Percentiles rank a stretch among this genome's conserved stretches.
These are phyloP conservation scores for Cunninghamia lanceolata DNA, from an alignment of 75 land plant genomes.

Conservation along the genomic window DNA sequence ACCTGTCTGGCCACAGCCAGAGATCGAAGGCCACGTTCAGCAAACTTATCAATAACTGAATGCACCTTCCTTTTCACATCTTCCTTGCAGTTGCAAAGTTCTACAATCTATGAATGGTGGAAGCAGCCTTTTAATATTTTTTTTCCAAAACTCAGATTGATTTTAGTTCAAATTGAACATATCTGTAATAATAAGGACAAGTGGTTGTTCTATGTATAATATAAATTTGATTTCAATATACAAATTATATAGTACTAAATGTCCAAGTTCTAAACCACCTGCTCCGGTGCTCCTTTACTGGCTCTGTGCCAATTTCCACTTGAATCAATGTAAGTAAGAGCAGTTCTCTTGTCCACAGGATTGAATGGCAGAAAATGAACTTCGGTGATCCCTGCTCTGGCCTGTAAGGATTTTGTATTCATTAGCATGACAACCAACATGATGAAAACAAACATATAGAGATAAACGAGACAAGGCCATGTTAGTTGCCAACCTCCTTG, in stretches of 20 bases:
- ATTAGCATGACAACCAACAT: background rate
- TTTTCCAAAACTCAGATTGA: background rate
- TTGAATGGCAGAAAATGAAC: slow-evolving; percentile 89
- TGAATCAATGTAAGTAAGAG: slow-evolving; percentile 72
- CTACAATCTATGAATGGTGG: slow-evolving; percentile 43
- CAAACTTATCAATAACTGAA: slow-evolving; percentile 51
- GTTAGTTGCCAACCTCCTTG: slow-evolving; percentile 28
- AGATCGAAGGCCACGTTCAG: slow-evolving; percentile 73
- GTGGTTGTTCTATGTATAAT: background rate
- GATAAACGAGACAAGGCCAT: background rate
- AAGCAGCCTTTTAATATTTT: background rate
- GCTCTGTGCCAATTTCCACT: slow-evolving; percentile 66
- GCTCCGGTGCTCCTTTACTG: slow-evolving; percentile 94
- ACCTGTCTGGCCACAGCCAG: slow-evolving; percentile 74
- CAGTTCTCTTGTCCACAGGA: slow-evolving; percentile 88
- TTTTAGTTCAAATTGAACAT: background rate
- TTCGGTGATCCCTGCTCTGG: slow-evolving; percentile 69
- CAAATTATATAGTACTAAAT: background rate
- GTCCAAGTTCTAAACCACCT: slow-evolving; percentile 24
- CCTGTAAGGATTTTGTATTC: slow-evolving; percentile 29
- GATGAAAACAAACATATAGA: background rate
- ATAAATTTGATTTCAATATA: background rate
- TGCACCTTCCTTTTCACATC: slow-evolving; percentile 47
- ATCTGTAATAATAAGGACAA: background rate
- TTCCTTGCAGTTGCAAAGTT: slow-evolving; percentile 49